phyloP scores from a whole-genome alignment of 768 basidiomycete genomes.

The Hygrocybe coccinea region DNA sequence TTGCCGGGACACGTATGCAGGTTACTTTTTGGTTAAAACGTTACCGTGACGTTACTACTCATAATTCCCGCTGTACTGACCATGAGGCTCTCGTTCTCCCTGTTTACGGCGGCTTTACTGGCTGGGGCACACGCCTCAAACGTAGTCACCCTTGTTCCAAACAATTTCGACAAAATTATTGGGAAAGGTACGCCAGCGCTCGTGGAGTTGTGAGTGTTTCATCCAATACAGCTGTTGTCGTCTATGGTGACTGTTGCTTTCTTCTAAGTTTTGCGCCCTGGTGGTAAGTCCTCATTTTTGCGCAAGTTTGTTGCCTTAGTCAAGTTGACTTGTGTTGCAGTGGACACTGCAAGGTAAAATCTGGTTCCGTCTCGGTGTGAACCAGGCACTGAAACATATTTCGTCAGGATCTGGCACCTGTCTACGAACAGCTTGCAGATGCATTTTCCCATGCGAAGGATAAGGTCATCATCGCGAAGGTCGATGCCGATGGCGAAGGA shows the following conservation, averaged over 20 bases:
- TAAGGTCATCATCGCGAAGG: conserved; percentile 84
- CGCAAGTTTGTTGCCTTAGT: not conserved
- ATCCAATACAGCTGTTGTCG: not conserved
- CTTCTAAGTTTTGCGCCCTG: conserved; percentile 72
- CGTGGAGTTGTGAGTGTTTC: conserved; percentile 77
- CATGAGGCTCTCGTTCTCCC: conserved; percentile 57
- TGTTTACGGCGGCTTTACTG: conserved; percentile 54
- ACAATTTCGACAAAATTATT: conserved; percentile 70
- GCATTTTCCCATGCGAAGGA: conserved; percentile 75
- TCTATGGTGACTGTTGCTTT: not conserved
- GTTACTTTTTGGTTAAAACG: no score
- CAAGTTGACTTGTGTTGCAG: conserved; percentile 32
- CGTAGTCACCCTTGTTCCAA: conserved; percentile 71
- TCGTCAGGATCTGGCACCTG: conserved; percentile 75
- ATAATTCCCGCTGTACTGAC: no score
- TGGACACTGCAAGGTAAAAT: conserved; percentile 79
- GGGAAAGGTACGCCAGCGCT: conserved; percentile 79
- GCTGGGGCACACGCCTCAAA: conserved; percentile 64
- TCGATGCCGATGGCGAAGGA: conserved; percentile 87
- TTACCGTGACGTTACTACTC: no score
- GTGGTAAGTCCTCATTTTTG: conserved; percentile 53
- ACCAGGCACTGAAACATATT: not conserved
- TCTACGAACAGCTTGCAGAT: conserved; percentile 84
- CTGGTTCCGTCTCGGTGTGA: not conserved
- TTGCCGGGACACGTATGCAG: conserved; percentile 15